These are phyloP conservation scores for Penicillium sp. DNA, from an alignment of 2,329 filamentous ascomycete genomes.

Conservation along the genomic window DNA sequence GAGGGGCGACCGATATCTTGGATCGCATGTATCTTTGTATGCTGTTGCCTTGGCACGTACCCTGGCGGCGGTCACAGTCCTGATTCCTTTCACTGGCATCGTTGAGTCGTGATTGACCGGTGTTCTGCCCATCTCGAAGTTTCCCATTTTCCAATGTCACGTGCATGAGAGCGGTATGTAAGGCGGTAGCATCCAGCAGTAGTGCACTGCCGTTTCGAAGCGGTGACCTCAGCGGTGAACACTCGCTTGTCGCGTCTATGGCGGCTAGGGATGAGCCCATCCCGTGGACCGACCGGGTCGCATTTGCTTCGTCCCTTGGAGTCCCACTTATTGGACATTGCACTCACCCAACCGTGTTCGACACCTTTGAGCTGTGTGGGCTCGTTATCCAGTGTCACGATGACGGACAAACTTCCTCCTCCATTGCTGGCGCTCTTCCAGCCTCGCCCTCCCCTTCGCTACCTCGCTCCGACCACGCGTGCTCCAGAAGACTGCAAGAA, in stretches of 20 bases:
- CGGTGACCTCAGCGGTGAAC: background rate
- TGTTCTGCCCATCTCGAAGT: constrained; percentile 9
- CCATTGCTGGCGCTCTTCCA: constrained; percentile 93
- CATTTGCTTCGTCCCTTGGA: background rate
- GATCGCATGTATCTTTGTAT: background rate
- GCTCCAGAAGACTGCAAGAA: constrained; percentile 80
- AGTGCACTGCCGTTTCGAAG: background rate
- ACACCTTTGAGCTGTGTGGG: background rate
- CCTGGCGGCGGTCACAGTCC: constrained; percentile 55
- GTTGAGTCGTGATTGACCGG: constrained; percentile 13
- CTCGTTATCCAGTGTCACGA: constrained; percentile 42
- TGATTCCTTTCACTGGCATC: constrained; percentile 50
- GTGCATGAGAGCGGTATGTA: background rate
- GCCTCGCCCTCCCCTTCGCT: constrained; percentile 86
- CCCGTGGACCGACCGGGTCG: background rate
- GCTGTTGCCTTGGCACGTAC: constrained; percentile 40
- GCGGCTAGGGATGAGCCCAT: constrained; percentile 14
- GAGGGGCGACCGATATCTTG: constrained; percentile 2
- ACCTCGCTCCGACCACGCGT: constrained; percentile 78
- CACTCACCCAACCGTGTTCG: background rate
- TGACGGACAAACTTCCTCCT: constrained; percentile 95
- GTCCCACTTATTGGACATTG: background rate
- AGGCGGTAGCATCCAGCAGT: background rate
- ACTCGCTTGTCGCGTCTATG: constrained; percentile 23
- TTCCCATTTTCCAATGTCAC: constrained; percentile 27